Base-by-base conservation (phyloP, 2,329 filamentous ascomycete species). In the Teratosphaeria viscida region DNA sequence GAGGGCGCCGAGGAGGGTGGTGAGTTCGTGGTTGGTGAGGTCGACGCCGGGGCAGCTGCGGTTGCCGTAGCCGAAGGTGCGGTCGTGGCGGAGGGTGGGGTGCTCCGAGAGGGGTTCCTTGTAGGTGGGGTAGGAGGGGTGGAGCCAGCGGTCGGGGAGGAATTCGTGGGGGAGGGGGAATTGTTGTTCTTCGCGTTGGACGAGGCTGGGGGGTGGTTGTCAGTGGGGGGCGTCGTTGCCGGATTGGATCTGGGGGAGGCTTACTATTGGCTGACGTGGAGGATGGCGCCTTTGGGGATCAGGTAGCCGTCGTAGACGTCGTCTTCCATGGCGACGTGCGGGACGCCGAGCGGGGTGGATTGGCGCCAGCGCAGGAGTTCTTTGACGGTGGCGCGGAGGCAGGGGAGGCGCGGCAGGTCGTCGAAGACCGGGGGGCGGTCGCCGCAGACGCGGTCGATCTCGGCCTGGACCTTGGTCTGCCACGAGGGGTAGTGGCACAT, bases 331-430 rank as follows among this genome's bases (percentile, higher is more conserved):
- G 67, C 66, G 5, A 70, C 68, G 62, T 74, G 72, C 3, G 71
- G 70, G 7, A 73, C 71, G 43, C 72, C 72, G 27, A 83, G 80
- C 43, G 68, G 68, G 29, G 68, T 71, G 4, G 69, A 63, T 55
- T 72, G 69, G 35, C 69, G 61, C 71, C 71, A 73, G 43, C 71
- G 66, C 2, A 73, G 59, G 12, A 68, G 65, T 55, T 74, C 72
- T 61, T 72, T 73, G 57, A 72, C 66, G 43, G 67, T 70, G 16
- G 70, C 68, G 37, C 70, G 67, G 12, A 74, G 64, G 29, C 64
- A 64, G 5, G 70, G 71, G n/a, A 73, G 62, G 11, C 69, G 64
- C 8, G 67, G 66, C 57, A 71, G 65, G 59, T 74, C 72, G 6
- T 65, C 64, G 55, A 68, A 63, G 6, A 59, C 57, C 1, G 72